phyloP scores from a whole-genome alignment of 1,139 yeast species.

The Hanseniaspora sp. region DNA sequence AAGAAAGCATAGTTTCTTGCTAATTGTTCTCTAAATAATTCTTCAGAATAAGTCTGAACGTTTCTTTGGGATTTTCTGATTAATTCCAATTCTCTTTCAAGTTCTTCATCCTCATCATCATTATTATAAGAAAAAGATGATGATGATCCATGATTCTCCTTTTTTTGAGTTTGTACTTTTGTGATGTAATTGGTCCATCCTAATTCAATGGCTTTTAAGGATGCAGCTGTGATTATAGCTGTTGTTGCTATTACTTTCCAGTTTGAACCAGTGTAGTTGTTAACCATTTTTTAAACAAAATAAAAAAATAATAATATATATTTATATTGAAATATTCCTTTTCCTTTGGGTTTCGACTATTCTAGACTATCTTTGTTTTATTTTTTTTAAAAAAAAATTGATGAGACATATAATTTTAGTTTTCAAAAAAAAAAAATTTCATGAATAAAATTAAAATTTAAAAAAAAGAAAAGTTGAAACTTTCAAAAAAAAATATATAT shows the following conservation, averaged over 20 bases:
- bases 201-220: slow-evolving; percentile 23
- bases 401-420: no score
- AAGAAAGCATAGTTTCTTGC: slow-evolving; percentile 89
- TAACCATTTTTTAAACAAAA: no score
- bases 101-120: slow-evolving; percentile 10
- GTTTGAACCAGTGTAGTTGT: slow-evolving; percentile 6
- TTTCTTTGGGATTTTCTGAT: slow-evolving; percentile 1
- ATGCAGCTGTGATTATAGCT: slow-evolving; percentile 24
- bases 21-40: slow-evolving; percentile 74
- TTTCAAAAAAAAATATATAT: no score
- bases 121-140: background rate
- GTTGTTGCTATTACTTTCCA: slow-evolving; percentile 27
- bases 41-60: slow-evolving; percentile 44
- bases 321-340: no score
- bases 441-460: no score
- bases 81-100: slow-evolving; percentile 11
- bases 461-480: background rate
- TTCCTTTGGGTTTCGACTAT: no score
- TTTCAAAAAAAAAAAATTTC: no score
- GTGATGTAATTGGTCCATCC: slow-evolving; percentile 21
- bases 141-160: no score
- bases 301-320: background rate
- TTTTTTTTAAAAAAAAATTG: no score
- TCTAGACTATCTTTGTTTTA: no score
- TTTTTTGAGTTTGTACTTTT: no score